Evolutionary conservation across 2,329 filamentous ascomycete species (phyloP).

Genomic region (Arthrobotrys sphaeroides): DNA sequence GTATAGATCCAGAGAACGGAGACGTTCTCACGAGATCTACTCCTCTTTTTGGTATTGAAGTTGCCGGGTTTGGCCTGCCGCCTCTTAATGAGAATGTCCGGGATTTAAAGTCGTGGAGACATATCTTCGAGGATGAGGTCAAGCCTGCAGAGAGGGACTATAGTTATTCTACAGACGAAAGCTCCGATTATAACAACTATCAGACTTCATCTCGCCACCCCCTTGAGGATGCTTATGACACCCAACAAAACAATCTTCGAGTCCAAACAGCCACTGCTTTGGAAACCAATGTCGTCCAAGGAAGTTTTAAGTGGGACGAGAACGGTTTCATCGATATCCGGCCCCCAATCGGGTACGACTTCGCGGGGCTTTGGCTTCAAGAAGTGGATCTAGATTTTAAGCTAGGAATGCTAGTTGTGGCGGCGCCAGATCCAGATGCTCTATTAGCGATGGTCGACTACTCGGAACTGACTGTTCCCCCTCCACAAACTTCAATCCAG

Average conservation of each 20-base stretch:
- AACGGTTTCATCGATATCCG: constrained; percentile 44
- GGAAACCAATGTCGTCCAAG: constrained; percentile 40
- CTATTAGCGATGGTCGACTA: constrained; percentile 33
- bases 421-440: constrained; percentile 13
- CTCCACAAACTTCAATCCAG: constrained; percentile 32
- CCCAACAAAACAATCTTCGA: constrained; percentile 38
- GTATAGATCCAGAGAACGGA: constrained; percentile 28
- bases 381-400: constrained; percentile 47
- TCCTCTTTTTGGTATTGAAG: constrained; percentile 43
- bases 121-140: constrained; percentile 44
- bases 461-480: constrained; percentile 13
- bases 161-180: constrained; percentile 45
- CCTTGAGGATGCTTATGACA: constrained; percentile 41
- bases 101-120: constrained; percentile 44
- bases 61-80: constrained; percentile 40
- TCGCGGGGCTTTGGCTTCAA: constrained; percentile 48
- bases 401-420: constrained; percentile 40
- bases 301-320: constrained; percentile 45
- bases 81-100: constrained; percentile 38
- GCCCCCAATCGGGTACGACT: constrained; percentile 37
- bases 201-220: constrained; percentile 32
- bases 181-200: constrained; percentile 45
- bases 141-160: constrained; percentile 41
- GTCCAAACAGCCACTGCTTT: constrained; percentile 25
- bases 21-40: constrained; percentile 36